Evolutionary conservation across 257 asterid species (phyloP), one percentile per base, ranked within the genome.

Genomic region (Fraxinus americana): DNA sequence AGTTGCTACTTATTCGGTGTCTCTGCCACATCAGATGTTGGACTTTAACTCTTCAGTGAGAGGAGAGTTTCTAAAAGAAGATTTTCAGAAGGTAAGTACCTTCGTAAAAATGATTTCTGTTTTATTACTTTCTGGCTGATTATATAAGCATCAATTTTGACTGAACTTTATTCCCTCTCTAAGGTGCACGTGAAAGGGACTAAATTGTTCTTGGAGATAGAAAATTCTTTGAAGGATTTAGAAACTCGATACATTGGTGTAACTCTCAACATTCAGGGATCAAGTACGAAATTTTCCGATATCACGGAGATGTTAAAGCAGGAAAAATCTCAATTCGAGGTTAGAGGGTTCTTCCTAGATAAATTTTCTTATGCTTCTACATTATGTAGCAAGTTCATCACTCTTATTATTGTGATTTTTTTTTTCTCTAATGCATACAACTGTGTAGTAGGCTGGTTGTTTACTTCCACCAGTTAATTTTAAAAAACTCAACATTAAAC

Each of bases 281-380:
- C 92, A 38, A 82, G 61, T 6, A 90, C 71, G 86, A 89, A 87
- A 59, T 92, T 91, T 66, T 87, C 92, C 10, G 92, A 90, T 79
- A 85, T 94, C 74, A 86, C 86, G 81, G 90, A 88, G 81, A 91
- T 91, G 88, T 86, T 94, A 88, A 86, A 81, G 86, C 87, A 76
- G 83, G 99, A 94, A 80, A 94, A 83, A 82, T 75, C 82, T 77
- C 94, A 86, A 52, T 94, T 94, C 81, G 99, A 92, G 99, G 99
- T 91, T 75, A 80, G 87, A 63, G 75, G 71, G 75, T 78, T 50
- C 75, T 61, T 79, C 66, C 79, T 71, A 30, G 41, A 19, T 67
- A 25, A 45, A 19, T 36, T 32, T 12, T 38, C 39, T 39, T 71
- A 13, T 59, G 45, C 23, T 76, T 9, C 8, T 34, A 5, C 21